Base-by-base conservation (phyloP, 768 basidiomycete species). In the Solioccasus polychromus region DNA sequence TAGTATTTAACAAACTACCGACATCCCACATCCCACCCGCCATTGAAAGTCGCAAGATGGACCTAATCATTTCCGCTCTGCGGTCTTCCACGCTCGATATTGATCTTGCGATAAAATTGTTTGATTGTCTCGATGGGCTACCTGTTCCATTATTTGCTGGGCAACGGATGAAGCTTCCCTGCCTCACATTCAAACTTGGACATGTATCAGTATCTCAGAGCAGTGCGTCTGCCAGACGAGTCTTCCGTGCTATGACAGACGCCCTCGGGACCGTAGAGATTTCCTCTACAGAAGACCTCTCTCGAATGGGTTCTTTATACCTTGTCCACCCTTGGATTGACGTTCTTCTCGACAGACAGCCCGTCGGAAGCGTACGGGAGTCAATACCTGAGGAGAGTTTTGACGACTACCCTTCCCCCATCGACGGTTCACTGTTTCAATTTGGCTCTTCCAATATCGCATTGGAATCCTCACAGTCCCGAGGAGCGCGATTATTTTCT, bases 121-220 rank as follows among this genome's bases (percentile, higher is more conserved):
- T 47, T 29, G 30, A 47, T 30, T 45, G 30, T 10, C 25, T 50
- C 10, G 2, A 30, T 5, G 39, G 28, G 1, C 35, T 52, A 5
- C 30, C 23, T 2, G 20, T 30, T 6, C 38, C 50, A 3, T 40
- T 3, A 3, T 36, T 52, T 3, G 11, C 19, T 7, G 43, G 43
- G 8, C 12, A 23, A 20, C 35, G 37, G 18, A 22, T 54, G 38
- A 47, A 20, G 23, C 42, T 54, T 24, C 50, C 53, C 1, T 52
- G 50, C 20, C 19, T 47, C 23, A n/a, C 3, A 4, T 54, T 52
- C 32, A 42, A 46, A 25, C 42, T 52, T 1, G 42, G 42, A 8
- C 36, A 35, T 2, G n/a, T 37, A 7, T 29, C 19, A 7, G 20
- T 9, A 14, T 7, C 14, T 17, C 24, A 14, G 19, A n/a, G n/a